Evolutionary conservation across 768 basidiomycete species (phyloP).

Genomic region (Panellus pusillus): DNA sequence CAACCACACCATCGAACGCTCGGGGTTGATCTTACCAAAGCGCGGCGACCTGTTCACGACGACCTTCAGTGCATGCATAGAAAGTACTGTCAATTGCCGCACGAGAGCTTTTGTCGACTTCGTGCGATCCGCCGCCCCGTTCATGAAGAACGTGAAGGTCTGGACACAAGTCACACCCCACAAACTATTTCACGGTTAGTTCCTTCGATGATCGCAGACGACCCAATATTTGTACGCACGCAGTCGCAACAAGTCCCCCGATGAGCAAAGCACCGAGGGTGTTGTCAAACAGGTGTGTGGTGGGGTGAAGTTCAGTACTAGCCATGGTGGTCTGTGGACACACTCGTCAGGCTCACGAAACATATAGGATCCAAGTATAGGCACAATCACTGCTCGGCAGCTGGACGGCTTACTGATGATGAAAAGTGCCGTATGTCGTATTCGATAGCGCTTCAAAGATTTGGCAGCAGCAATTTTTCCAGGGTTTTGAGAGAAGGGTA

Average conservation of each 20-base stretch:
- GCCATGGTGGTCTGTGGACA: slow-evolving; percentile 5
- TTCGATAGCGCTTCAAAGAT: too few relatives aligned
- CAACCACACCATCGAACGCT: slow-evolving; percentile 13
- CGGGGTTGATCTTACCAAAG: slow-evolving; percentile 32
- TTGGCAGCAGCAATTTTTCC: background rate
- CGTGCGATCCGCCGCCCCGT: slow-evolving; percentile 33
- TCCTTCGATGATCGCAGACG: too few relatives aligned
- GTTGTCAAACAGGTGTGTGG: slow-evolving; percentile 37
- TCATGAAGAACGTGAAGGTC: slow-evolving; percentile 50
- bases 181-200: slow-evolving; percentile 34
- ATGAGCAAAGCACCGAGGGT: slow-evolving; percentile 38
- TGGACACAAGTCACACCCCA: slow-evolving; percentile 60
- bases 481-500: too few relatives aligned
- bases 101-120: slow-evolving; percentile 41
- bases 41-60: slow-evolving; percentile 29
- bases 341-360: background rate
- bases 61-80: too few relatives aligned
- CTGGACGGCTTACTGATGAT: too few relatives aligned
- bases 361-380: slow-evolving; percentile 10
- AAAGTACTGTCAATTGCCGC: slow-evolving; percentile 9
- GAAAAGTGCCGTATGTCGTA: slow-evolving; percentile 1
- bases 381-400: background rate
- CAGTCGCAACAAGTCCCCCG: slow-evolving; percentile 52
- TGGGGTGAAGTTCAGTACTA: background rate
- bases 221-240: slow-evolving; percentile 40